phyloP scores from a whole-genome alignment of 129 eudicot species.

The Helianthus annuus region DNA sequence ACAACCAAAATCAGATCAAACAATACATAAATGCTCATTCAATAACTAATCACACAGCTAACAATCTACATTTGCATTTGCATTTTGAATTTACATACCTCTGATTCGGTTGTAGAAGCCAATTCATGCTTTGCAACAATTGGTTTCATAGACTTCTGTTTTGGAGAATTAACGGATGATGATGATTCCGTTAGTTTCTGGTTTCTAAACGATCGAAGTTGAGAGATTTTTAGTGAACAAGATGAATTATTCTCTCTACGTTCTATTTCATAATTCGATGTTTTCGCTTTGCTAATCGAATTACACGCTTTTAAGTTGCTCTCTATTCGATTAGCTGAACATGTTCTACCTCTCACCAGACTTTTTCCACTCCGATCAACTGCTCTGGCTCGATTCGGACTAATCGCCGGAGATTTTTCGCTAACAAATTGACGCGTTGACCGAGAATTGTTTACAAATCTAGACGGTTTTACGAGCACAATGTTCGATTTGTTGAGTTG shows the following conservation, averaged over 20 bases:
- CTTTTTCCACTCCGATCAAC: slow-evolving; percentile 41
- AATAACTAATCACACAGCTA: neutral
- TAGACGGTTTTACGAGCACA: slow-evolving; percentile 28
- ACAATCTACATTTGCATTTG: slow-evolving; percentile 25
- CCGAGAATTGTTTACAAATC: too few species aligned
- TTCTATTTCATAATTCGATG: slow-evolving; percentile 46
- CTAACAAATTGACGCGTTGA: slow-evolving; percentile 31
- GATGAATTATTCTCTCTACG: slow-evolving; percentile 38
- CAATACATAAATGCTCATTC: neutral
- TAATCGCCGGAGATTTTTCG: slow-evolving; percentile 19
- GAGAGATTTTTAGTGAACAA: too few species aligned
- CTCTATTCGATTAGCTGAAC: slow-evolving; percentile 52
- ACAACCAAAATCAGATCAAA: neutral
- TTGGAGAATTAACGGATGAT: slow-evolving; percentile 61
- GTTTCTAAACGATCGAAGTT: slow-evolving; percentile 24
- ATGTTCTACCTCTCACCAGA: slow-evolving; percentile 39
- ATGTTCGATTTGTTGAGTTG: slow-evolving; percentile 55
- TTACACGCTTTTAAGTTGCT: slow-evolving; percentile 44
- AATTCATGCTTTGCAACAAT: slow-evolving; percentile 54
- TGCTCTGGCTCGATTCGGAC: neutral
- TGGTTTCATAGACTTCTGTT: slow-evolving; percentile 32
- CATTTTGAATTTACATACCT: slow-evolving; percentile 26
- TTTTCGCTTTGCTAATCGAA: slow-evolving; percentile 49
- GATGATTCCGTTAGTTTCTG: too few species aligned
- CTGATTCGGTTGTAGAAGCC: too few species aligned